Base-by-base conservation (phyloP, 2,329 filamentous ascomycete species). In the Exophiala lecanii-corni region DNA sequence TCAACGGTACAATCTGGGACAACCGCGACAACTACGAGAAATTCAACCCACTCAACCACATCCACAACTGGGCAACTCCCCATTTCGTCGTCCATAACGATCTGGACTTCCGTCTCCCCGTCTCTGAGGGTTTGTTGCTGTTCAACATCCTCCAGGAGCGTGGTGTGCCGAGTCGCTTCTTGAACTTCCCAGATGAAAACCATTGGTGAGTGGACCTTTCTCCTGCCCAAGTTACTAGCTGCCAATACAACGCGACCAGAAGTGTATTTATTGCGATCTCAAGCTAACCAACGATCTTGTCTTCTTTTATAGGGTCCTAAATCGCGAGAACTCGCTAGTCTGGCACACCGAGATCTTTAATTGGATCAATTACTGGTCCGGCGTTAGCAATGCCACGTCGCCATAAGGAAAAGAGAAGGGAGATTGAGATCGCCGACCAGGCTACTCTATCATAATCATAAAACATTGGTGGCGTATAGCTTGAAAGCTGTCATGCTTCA, bases 71-170 rank as follows among this genome's bases (percentile, higher is more conserved):
- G 84, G 69, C 74, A 1, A 95, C 88, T 1, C 89, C 89, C 0
- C 81, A 88, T 62, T 73, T 96, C 49, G 78, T 91, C 41, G 84
- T 95, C 48, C 89, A 96, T 65, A 89, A 78, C 60, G 85, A 89
- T 56, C 73, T 87, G 26, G 89, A 95, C 62, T 95, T 89, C 62
- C 78, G 89, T n/a, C 70, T 95, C 10, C 80, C 87, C 2, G 79
- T 94, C 20, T 78, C 82, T 0, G 89, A 95, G 61, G 87, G 87
- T 0, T 61, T 94, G 37, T 76, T 83, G 5, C 79, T 86, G 47
- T 94, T 92, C 70, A 91, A 92, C 55, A 78, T 87, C 9, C 69
- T 94, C 19, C 88, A 94, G 64, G 76, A 77, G 3, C 75, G 77
- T 26, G 80, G 79, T 1, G 76, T 94, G 1, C 81, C 84, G 10